Evolutionary conservation across 495 filamentous ascomycete genomes (phyloP), one percentile per base, ranked within the genome.

Genomic region (Xylaria grammica): DNA sequence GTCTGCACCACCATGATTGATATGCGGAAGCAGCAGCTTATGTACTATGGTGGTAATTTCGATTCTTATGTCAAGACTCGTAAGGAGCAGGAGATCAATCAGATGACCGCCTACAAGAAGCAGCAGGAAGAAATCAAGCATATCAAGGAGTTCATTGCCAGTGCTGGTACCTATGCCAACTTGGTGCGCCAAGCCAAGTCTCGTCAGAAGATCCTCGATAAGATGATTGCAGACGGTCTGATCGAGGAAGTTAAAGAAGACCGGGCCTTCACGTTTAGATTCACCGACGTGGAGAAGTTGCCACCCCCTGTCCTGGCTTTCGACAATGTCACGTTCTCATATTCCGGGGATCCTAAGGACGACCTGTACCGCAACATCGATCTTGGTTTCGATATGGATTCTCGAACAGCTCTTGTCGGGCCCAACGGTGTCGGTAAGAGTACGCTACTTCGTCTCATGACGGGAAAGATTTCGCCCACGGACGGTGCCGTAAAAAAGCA

Each of bases 111-210:
- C 50, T 99, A 99, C 85, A 83, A 88, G 75, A 99, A 99, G 84
- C 95, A 99, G 75, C 95, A 99, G 75, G 95, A 99, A 63, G 95
- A 99, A 85, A 99, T 99, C 74, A 82, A 87, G 67, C 95, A 99
- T 82, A 99, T 99, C 87, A 99, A 99, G 86, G 97, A 97, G 82
- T 99, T 99, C 86, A 99, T 99, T 76, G 95, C 95, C 68, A 97
- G 94, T 53, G 95, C 96, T 57, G 95, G 95, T 93, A 99, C 95
- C 64, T 99, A 99, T 75, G 95, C 95, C 85, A 99, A 99, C 84
- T 86, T 99, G 79, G 95, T 99, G 72, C 84, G 93, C 73, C 95
- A 99, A 82, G 95, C 95, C 78, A 99, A 99, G 84, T 98, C 95
- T 32, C 89, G 95, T 52, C 95, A 99, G 80, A 99, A 99, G 91